Base-by-base conservation (phyloP, 495 filamentous ascomycete species). In the Daldinia bambusicola region DNA sequence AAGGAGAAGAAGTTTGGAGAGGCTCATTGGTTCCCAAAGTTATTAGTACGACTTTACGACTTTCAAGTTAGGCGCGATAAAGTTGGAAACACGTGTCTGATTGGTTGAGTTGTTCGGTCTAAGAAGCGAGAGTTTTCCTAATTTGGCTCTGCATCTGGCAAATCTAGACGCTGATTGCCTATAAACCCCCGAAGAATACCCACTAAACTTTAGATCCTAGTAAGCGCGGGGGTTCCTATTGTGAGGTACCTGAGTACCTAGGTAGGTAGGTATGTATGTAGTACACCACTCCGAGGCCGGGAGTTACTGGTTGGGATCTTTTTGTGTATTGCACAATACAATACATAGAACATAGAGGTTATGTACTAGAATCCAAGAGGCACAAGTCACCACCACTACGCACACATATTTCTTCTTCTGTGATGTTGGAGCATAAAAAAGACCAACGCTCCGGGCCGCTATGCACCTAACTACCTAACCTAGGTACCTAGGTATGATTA, bases 41-140 rank as follows among this genome's bases (percentile, higher is more conserved):
- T 26, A 57, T 64, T 22, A 36, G 12, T 26, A 26, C 26, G 1
- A 26, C 3, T 26, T 1, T 48, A 20, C 41, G 26, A 37, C 41
- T 66, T 70, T 75, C 73, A 71, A 62, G 67, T 74, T 74, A 75
- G 55, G 70, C 70, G 73, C 74, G 73, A 70, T 55, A 18, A 67
- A 41, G 45, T 31, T 50, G 38, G 38, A 65, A 51, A 58, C 40
- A 31, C 62, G 67, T 34, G 61, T 72, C 37, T 67, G 52, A 72
- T 75, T 76, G 75, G 75, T 41, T 22, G n/a, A 4, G 8, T 8
- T 30, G 20, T n/a, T 34, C n/a, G 12, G 8, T 18, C n/a, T 31
- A 18, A n/a, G n/a, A 55, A 55, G 32, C n/a, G 20, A 40, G 41
- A 34, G 14, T 18, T 73, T 73, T 65, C 70, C 70, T 55, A 72